Percentiles rank a stretch among this genome's conserved stretches.
phyloP scores from a whole-genome alignment of 179 eudicot species.

The Silene noctiflora region DNA sequence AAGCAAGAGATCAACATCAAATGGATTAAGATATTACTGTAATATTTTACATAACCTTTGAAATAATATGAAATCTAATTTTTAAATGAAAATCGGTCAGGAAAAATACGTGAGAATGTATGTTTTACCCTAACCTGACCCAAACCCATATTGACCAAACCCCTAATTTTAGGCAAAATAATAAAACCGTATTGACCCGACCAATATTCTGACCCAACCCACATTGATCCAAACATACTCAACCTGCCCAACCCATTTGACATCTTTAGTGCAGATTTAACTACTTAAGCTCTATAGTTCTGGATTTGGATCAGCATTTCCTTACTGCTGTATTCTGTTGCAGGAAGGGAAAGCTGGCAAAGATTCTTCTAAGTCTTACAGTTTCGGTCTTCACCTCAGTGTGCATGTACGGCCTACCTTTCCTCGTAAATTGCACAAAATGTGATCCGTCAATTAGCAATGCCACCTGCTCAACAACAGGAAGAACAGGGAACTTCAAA shows the following conservation, averaged over 20 bases:
- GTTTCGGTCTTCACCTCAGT: conserved; percentile 83
- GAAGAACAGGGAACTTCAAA: conserved; percentile 83
- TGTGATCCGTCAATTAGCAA: conserved; percentile 53
- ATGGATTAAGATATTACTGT: not conserved
- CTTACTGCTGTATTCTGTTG: conserved; percentile 21
- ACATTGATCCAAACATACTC: not conserved
- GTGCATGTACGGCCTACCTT: conserved; percentile 78
- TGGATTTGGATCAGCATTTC: not conserved
- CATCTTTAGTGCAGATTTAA: not conserved
- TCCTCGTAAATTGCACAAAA: conserved; percentile 65
- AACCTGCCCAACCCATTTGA: not conserved
- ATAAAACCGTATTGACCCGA: not conserved
- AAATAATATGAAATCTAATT: not conserved
- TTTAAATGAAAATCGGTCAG: not conserved
- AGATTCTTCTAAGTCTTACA: conserved; percentile 59
- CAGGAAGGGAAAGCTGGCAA: conserved; percentile 82
- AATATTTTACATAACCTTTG: too few species aligned
- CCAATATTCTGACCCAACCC: not conserved
- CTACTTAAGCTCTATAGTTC: not conserved
- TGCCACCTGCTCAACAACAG: conserved; percentile 57
- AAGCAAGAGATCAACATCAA: not conserved
- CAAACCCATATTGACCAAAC: not conserved
- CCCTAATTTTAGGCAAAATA: not conserved
- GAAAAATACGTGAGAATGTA: not conserved
- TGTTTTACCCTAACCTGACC: not conserved